Base-by-base conservation (phyloP, 345 rosid genomes). In the Eucalyptus marginata region DNA sequence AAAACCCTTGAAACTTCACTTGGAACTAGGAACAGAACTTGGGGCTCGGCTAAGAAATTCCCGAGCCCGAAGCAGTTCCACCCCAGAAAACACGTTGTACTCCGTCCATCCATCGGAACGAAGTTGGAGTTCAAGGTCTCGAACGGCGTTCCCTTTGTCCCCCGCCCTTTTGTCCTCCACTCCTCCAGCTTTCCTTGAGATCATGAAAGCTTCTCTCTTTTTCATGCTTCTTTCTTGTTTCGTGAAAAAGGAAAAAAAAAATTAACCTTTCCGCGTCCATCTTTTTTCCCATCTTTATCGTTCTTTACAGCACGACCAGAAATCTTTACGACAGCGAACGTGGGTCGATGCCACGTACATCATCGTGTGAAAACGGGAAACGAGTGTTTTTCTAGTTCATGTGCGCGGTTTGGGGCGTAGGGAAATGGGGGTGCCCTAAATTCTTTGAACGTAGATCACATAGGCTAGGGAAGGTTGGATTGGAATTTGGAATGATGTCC, bases 61-160 rank as follows among this genome's bases (percentile, higher is more conserved):
- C 91, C 1, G 29, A 89, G 93, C 91, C 92, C 94, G 49, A 94
- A 88, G 94, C 93, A 59, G 83, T 88, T 86, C 33, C 93, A 64
- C 88, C 93, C 94, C 93, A 90, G 83, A 92, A 91, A 94, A 92
- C 94, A 93, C 94, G 94, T 92, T 87, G 91, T 89, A 22, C 89
- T 49, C 66, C 83, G 11, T 40, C 27, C 83, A 11, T 40, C 27
- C 83, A 36, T 76, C 83, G 7, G 83, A 76, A 40, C 83, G 40
- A 36, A 36, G 83, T 3, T 3, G 83, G 83, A 76, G 83, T 76
- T 76, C 83, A 22, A 20, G 13, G 86, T 87, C 90, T 93, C 79
- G 95, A 62, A 52, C 18, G 68, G 18, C 88, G 95, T 90, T 91
- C 91, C 92, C 92, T 80, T 91, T 93, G 94, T 93, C 92, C 66